phyloP scores from a whole-genome alignment of 148 eudicot genomes.

The Selenicereus undatus region DNA sequence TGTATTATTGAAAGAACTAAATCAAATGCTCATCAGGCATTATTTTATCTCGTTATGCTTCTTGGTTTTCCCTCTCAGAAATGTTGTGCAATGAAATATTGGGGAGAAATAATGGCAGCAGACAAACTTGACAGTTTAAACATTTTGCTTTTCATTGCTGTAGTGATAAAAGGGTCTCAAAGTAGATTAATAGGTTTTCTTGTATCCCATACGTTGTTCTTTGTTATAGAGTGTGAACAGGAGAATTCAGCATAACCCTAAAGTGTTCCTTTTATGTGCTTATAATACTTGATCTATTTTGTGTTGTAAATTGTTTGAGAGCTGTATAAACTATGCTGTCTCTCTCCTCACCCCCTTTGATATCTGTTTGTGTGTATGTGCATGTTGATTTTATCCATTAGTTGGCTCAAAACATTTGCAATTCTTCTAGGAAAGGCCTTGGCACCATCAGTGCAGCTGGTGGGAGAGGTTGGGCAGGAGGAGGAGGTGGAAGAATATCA shows the following conservation, averaged over 20 bases:
- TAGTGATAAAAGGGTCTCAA: not conserved
- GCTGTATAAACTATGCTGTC: not conserved
- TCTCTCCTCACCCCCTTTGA: not conserved
- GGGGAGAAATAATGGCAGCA: not conserved
- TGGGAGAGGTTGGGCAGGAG: constrained; percentile 87
- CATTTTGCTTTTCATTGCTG: not conserved
- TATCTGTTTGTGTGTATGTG: not conserved
- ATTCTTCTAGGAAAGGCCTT: constrained; percentile 55
- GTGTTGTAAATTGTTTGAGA: not conserved
- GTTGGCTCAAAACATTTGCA: not conserved
- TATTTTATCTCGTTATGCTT: too few species aligned
- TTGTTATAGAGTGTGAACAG: not conserved
- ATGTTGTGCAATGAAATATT: not conserved
- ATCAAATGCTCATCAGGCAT: not conserved
- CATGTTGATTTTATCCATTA: constrained; percentile 4
- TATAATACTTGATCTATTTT: not conserved
- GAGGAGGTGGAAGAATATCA: constrained; percentile 85
- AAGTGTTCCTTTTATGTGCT: not conserved
- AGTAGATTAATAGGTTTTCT: not conserved
- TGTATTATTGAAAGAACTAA: not conserved
- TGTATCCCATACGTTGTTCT: not conserved
- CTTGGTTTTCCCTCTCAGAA: not conserved
- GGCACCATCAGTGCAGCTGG: constrained; percentile 85
- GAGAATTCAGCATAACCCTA: not conserved
- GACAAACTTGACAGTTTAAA: not conserved